A percentile compares a stretch with the other conserved stretches of the same genome.
These are phyloP conservation scores for Sphaceloma murrayae DNA, from an alignment of 2,329 filamentous ascomycete species.

Conservation along the genomic window DNA sequence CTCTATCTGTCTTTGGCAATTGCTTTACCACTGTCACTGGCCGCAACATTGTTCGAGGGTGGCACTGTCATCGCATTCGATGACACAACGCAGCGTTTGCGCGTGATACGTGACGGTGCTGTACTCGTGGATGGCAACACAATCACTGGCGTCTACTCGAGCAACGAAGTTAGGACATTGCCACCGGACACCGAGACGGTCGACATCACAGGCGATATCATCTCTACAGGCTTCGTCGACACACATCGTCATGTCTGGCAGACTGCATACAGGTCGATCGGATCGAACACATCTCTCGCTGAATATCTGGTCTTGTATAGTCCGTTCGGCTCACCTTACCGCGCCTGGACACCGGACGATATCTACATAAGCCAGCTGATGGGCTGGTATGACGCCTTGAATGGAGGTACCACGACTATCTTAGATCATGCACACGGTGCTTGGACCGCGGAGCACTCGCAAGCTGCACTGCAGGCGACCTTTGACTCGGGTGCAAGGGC, in stretches of 20 bases:
- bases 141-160: background rate
- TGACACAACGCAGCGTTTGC: background rate
- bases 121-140: constrained; percentile 4
- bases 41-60: background rate
- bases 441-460: constrained; percentile 1
- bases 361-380: constrained; percentile 38
- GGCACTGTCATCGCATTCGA: constrained; percentile 16
- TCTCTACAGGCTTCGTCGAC: constrained; percentile 37
- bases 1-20: too few species aligned
- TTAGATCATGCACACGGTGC: constrained; percentile 46
- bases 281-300: constrained; percentile 41
- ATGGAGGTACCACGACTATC: constrained; percentile 44
- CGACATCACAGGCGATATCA: constrained; percentile 29
- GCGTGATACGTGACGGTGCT: background rate
- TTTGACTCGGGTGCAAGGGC: constrained; percentile 18
- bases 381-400: constrained; percentile 42
- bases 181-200: constrained; percentile 26
- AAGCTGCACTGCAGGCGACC: background rate
- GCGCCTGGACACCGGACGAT: constrained; percentile 31
- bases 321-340: too few species aligned
- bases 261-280: constrained; percentile 46
- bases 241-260: constrained; percentile 45
- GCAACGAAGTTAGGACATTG: background rate
- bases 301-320: constrained; percentile 41
- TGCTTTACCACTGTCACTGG: too few species aligned